Evolutionary conservation across 2,329 filamentous ascomycete species (phyloP).

Genomic region (Pseudogymnoascus sp.): DNA sequence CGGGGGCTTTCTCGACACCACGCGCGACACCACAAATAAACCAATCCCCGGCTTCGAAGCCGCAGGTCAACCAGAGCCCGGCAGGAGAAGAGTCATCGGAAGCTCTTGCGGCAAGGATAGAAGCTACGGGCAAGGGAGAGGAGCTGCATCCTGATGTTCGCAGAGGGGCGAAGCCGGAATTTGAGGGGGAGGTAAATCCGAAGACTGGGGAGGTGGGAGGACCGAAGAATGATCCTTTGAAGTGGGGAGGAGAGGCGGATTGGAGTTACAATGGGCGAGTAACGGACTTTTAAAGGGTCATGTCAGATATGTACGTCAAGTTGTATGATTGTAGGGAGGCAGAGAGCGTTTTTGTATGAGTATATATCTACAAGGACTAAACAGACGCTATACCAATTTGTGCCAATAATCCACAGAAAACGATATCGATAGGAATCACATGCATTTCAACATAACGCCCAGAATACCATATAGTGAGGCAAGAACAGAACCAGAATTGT

Average conservation of each 20-base stretch:
- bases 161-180: conserved; percentile 78
- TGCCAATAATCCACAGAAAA: not conserved
- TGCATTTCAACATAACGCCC: not conserved
- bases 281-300: conserved; percentile 65
- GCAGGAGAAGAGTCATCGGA: conserved; percentile 21
- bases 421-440: not conserved
- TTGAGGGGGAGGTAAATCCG: conserved; percentile 85
- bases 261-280: conserved; percentile 96
- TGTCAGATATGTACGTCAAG: not conserved
- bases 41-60: conserved; percentile 35
- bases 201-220: conserved; percentile 93
- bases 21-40: conserved; percentile 40
- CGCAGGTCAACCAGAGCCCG: conserved; percentile 11
- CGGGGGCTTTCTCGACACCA: conserved; percentile 67
- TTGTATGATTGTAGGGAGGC: not conserved
- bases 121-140: conserved; percentile 51
- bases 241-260: conserved; percentile 72
- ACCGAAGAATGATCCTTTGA: conserved; percentile 90
- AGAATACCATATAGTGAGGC: not conserved
- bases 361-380: not conserved
- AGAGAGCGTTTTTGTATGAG: not conserved
- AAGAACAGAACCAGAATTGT: not conserved
- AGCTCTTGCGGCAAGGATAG: conserved; percentile 35
- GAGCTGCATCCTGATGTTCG: conserved; percentile 64
- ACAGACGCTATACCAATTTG: not conserved